Evolutionary conservation across 2,329 filamentous ascomycete genomes (phyloP).

Genomic region (Paecilomyces formosus): DNA sequence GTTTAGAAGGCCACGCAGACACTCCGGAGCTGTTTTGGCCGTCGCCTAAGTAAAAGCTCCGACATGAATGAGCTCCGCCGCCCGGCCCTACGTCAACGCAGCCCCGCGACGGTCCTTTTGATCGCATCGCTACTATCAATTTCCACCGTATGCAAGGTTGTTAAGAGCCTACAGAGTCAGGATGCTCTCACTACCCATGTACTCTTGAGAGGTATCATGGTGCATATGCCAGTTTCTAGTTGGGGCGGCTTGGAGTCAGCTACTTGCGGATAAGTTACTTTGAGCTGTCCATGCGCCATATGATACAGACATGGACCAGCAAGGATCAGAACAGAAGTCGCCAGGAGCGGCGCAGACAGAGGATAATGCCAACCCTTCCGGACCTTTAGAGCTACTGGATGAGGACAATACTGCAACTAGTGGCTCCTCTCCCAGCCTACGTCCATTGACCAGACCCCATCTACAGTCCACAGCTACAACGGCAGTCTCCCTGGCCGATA

Average conservation of each 20-base stretch:
- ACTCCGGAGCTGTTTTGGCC: conserved; percentile 8
- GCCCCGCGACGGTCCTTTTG: conserved; percentile 6
- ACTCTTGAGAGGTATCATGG: background rate
- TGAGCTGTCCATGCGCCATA: background rate
- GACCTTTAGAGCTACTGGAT: conserved; percentile 18
- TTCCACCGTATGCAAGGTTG: background rate
- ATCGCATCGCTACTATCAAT: conserved; percentile 4
- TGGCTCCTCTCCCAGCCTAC: conserved; percentile 23
- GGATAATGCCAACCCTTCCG: conserved; percentile 5
- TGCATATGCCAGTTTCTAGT: background rate
- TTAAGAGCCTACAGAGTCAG: background rate
- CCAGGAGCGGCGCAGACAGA: background rate
- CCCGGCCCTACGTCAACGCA: conserved; percentile 2
- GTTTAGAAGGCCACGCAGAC: conserved; percentile 16
- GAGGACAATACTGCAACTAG: conserved; percentile 18
- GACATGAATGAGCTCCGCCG: conserved; percentile 2
- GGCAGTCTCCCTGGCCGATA: conserved; percentile 72
- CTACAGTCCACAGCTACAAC: conserved; percentile 67
- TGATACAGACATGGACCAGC: background rate
- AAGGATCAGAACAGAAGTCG: background rate
- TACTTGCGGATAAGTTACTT: background rate
- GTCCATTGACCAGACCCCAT: conserved; percentile 23
- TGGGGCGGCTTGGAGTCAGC: background rate
- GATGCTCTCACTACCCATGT: background rate
- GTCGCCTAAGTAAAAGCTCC: conserved; percentile 5